Evolutionary conservation across 371 early-diverging fungal genomes (phyloP), one percentile per base, ranked within the genome.

Genomic region (Circinella minor): DNA sequence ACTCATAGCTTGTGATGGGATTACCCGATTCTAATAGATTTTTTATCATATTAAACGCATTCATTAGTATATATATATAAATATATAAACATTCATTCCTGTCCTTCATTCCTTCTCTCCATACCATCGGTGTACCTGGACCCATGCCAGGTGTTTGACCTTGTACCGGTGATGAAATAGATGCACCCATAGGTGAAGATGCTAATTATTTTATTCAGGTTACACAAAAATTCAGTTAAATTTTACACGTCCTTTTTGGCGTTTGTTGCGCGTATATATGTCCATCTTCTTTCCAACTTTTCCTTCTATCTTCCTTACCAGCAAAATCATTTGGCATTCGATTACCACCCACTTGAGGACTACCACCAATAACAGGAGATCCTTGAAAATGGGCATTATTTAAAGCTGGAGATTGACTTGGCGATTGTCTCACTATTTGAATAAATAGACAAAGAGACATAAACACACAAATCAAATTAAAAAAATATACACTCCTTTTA

Each of bases 371-470:
- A 10, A 79, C 74, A 49, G 79, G 79, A 4, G 83, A 80, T 14
- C 74, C 74, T 55, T 78, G 68, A 46, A 75, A 82, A 54, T 73
- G 76, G 3, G 76, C 61, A 63, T 71, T 77, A 38, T 78, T 80
- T 15, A 80, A 36, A 3, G 83, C 78, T 10, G 83, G 83, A 17
- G 83, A 83, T 63, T 83, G 83, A 47, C 74, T 76, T 36, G 83
- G 83, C 3, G 83, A 83, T 72, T 83, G 81, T 34, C 79, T 77
- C 43, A 79, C 83, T 83, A 66, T 36, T 15, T 18, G 27, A 27
- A 27, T 27, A 27, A 27, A 27, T 27, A 2, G 27, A 27, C 27
- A 27, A 47, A 47, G 0, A 47, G 15, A 18, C 55, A 36, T 63
- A 39, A 10, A 6, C 47, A 9, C 47, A 47, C 51, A 51, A 5